Conservation (phyloP, 495 filamentous ascomycete species). For the Beverwykella pulmonaria region DNA sequence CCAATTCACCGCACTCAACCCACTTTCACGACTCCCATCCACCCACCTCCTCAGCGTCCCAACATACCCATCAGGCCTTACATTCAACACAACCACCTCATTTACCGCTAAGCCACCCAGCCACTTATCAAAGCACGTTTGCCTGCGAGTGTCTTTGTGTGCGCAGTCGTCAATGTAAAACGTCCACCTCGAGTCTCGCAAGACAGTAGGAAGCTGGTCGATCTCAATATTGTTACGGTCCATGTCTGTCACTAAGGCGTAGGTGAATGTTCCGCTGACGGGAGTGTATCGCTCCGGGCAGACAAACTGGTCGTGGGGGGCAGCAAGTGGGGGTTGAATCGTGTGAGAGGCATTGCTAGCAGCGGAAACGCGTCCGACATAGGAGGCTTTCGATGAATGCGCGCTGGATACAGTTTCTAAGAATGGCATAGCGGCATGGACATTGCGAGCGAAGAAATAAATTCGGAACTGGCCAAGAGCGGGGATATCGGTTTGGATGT, state of each 20-base stretch:
- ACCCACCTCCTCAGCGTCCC: conserved; percentile 61
- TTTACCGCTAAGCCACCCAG: conserved; percentile 56
- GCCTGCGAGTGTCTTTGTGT: conserved; percentile 51
- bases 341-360: conserved; percentile 57
- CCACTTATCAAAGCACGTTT: conserved; percentile 64
- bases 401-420: conserved; percentile 56
- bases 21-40: conserved; percentile 49
- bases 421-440: conserved; percentile 55
- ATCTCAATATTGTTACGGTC: conserved; percentile 60
- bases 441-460: conserved; percentile 63
- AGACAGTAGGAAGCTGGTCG: conserved; percentile 57
- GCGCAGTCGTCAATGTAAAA: conserved; percentile 64
- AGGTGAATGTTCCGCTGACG: conserved; percentile 62
- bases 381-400: conserved; percentile 48
- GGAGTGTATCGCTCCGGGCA: conserved; percentile 64
- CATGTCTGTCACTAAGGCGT: conserved; percentile 57
- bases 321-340: conserved; percentile 52
- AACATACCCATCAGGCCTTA: conserved; percentile 71
- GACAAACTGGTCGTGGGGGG: conserved; percentile 59
- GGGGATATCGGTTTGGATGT: conserved; percentile 73
- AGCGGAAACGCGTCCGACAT: conserved; percentile 53
- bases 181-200: conserved; percentile 66
- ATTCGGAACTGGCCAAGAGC: conserved; percentile 69
- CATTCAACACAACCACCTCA: conserved; percentile 60
- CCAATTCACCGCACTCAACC: conserved; percentile 55